Base-by-base conservation (phyloP, 768 basidiomycete genomes). In the Collybia nuda region DNA sequence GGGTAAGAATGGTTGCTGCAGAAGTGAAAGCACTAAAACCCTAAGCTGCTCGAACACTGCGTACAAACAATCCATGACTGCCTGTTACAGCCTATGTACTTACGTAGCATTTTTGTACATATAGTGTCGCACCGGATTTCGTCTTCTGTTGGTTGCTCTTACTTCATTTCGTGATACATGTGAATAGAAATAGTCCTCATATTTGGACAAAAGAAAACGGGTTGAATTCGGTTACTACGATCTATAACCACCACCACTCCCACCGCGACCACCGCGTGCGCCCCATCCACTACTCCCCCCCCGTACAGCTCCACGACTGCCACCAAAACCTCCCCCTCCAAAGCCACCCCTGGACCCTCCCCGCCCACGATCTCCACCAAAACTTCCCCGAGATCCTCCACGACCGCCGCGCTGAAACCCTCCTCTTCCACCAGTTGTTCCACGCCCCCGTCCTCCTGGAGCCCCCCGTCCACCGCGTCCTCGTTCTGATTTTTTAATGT, bases 21-120 rank as follows among this genome's bases (percentile, higher is more conserved):
- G 81, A 86, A 52, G 68, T 83, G 24, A 84, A 80, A 52, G 65
- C 71, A 6, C 52, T 83, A 53, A 80, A 76, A 55, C 62, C 69
- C 29, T 82, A 62, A 77, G n/a, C n/a, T 8, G 24, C 6, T 23
- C 19, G 37, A 40, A 26, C 12, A 3, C 9, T 32, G 32, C 12
- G 12, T 32, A 3, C 5, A 32, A 32, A 3, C 32, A 11, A 6
- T 32, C 3, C 32, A 32, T 32, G 14, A 32, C 12, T 6, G 7
- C 14, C 22, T 24, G 15, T 14, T 23, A n/a, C 32, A n/a, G 24
- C 21, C 14, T 40, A 38, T 41, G 39, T 52, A 50, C 24, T 14
- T 40, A 38, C 37, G 39, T 52, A 50, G 22, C 32, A 18, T 50
- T 50, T 32, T 41, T 21, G 39, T 39, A 38, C 6, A 23, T 23